These are phyloP conservation scores for Lentinula detonsa DNA, from an alignment of 768 basidiomycete species.

Conservation along the genomic window DNA sequence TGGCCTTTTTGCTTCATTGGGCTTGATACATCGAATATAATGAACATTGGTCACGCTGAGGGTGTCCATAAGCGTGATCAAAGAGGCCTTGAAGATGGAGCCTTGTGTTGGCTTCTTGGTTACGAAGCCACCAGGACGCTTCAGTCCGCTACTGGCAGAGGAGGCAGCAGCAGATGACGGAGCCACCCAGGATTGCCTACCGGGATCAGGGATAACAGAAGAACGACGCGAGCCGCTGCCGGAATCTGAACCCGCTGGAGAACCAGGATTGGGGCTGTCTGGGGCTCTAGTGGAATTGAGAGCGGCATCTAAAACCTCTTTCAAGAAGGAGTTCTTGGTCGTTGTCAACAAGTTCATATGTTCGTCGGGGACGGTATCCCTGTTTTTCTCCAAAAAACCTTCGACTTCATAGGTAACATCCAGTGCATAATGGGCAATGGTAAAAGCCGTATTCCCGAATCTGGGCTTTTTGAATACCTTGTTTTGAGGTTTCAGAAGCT, in stretches of 20 bases:
- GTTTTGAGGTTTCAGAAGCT: conserved; percentile 80
- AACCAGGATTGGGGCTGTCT: conserved; percentile 65
- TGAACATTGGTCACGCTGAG: conserved; percentile 97
- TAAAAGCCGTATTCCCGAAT: conserved; percentile 97
- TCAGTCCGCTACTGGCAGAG: conserved; percentile 34
- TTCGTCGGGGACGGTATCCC: conserved; percentile 98
- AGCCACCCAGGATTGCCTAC: conserved; percentile 65
- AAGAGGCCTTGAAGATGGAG: conserved; percentile 94
- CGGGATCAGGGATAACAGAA: conserved; percentile 84
- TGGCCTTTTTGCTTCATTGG: conserved; percentile 92
- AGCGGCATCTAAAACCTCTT: conserved; percentile 90
- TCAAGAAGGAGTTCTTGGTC: conserved; percentile 89
- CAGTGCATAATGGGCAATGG: conserved; percentile 95
- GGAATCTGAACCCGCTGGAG: conserved; percentile 75
- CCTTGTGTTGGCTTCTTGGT: conserved; percentile 95
- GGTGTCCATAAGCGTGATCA: conserved; percentile 94
- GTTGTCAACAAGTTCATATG: conserved; percentile 83
- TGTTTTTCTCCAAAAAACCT: conserved; percentile 97
- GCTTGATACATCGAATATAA: conserved; percentile 99
- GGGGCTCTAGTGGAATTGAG: conserved; percentile 63
- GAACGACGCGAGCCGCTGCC: conserved; percentile 77
- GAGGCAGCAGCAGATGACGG: conserved; percentile 27
- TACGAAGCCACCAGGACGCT: conserved; percentile 55
- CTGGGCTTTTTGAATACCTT: conserved; percentile 98
- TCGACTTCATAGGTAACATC: conserved; percentile 99